phyloP scores from a whole-genome alignment of 116 monocot genomes.

The Posidonia oceanica region DNA sequence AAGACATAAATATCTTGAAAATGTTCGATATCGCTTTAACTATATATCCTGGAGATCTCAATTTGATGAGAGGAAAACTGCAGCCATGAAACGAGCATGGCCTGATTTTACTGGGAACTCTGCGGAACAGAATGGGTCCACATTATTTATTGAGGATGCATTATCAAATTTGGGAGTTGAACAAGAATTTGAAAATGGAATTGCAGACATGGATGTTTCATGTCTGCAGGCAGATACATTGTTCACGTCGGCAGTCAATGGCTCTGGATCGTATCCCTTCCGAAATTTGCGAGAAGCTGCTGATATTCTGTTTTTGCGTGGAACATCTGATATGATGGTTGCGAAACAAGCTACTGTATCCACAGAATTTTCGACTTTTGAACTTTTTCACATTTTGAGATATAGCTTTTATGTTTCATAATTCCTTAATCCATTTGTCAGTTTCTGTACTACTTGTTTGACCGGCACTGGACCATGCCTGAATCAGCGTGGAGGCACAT shows the following conservation, averaged over 20 bases:
- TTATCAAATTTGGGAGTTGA: slow-evolving; percentile 60
- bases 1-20: slow-evolving; percentile 58
- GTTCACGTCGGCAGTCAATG: slow-evolving; percentile 25
- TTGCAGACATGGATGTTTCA: slow-evolving; percentile 25
- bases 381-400: neutral
- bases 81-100: slow-evolving; percentile 43
- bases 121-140: slow-evolving; percentile 15
- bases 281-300: slow-evolving; percentile 46
- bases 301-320: slow-evolving; percentile 77
- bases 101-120: slow-evolving; percentile 26
- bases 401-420: neutral
- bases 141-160: slow-evolving; percentile 85
- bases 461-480: slow-evolving; percentile 76
- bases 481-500: slow-evolving; percentile 58
- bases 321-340: slow-evolving; percentile 77
- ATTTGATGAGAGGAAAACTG: slow-evolving; percentile 54
- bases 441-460: slow-evolving; percentile 93
- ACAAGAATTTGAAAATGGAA: slow-evolving; percentile 17
- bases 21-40: slow-evolving; percentile 32
- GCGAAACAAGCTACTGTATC: slow-evolving; percentile 95
- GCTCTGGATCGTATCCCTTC: slow-evolving; percentile 58
- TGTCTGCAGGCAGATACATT: slow-evolving; percentile 30
- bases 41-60: slow-evolving; percentile 37
- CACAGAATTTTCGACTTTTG: slow-evolving; percentile 14
- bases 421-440: slow-evolving; percentile 40